Base-by-base conservation (phyloP, 805 yeast genomes). In the Kodamaea hsintzibuensis region DNA sequence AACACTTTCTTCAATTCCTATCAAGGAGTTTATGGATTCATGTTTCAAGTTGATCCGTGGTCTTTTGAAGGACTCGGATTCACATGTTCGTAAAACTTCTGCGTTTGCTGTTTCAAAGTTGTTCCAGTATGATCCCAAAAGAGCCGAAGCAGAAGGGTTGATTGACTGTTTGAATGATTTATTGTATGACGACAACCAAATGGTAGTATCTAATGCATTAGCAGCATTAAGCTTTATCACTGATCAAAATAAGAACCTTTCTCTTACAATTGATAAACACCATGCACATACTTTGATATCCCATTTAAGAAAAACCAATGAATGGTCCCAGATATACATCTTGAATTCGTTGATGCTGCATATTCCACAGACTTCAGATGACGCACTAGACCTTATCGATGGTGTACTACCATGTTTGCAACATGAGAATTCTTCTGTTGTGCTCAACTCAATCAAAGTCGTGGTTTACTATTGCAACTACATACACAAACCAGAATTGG, bases 391-490 rank as follows among this genome's bases (percentile, higher is more conserved):
- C 3, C 63, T 92, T 61, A 82, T 90, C 19, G 93, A 88, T 39
- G 72, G 79, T 12, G 74, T 83, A 2, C 66, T 87, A 6, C 91
- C 97, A 0, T 82, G 85, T 42, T 71, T 93, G 19, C 96, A 85
- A 62, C 96, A 89, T 65, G 86, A 85, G 14, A 91, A 89, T 68
- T 76, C 96, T 0, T 80, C 95, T 0, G 95, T 92, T 9, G 93
- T 88, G 0, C 67, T 91, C 55, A 91, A 89, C 60, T 78, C 96
- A 0, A 74, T 89, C 51, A 85, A 91, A 56, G 82, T 85, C 9
- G 81, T 91, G 13, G 71, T 89, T 7, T 92, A 90, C 69, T 70
- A 86, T 45, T 73, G 87, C 44, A 89, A 92, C 66, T 93, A 89
- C 66, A 84, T 87, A 13, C 78, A 78, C 22, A 74, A 75, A 49